Conservation (phyloP, 1,139 yeast species). For the Nakaseomyces kungkrabaensis region DNA sequence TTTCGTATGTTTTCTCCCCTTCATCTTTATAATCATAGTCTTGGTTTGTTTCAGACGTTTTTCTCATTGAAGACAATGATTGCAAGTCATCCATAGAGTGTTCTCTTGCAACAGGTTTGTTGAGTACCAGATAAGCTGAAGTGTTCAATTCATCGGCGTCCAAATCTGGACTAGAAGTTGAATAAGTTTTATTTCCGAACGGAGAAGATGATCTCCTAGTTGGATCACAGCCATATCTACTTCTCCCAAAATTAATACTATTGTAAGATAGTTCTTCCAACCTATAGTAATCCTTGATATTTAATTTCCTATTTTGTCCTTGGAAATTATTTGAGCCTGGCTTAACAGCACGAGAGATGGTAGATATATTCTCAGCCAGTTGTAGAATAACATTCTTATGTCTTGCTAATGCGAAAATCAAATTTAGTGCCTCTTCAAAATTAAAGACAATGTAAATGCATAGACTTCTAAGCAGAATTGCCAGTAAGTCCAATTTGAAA, state of each 20-base stretch:
- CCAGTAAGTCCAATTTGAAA: conserved; percentile 48
- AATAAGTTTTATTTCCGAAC: not conserved
- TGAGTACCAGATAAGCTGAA: not conserved
- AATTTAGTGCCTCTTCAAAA: conserved; percentile 44
- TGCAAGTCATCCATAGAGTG: not conserved
- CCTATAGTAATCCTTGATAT: conserved; percentile 2
- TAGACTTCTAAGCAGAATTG: conserved; percentile 46
- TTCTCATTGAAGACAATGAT: not conserved
- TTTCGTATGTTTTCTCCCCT: not conserved
- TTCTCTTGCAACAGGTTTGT: conserved; percentile 1
- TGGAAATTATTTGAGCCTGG: conserved; percentile 7
- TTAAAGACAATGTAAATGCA: conserved; percentile 41
- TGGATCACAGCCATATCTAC: not conserved
- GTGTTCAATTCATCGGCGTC: not conserved
- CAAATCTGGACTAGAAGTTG: not conserved
- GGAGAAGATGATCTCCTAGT: not conserved
- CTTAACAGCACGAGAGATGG: conserved; percentile 15
- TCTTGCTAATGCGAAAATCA: conserved; percentile 44
- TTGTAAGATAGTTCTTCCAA: not conserved
- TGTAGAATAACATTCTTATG: conserved; percentile 31
- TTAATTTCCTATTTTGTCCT: conserved; percentile 1
- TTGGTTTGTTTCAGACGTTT: not conserved
- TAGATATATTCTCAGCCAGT: conserved; percentile 21
- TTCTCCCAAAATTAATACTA: not conserved
- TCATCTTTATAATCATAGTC: conserved; percentile 17